Evolutionary conservation across 495 filamentous ascomycete genomes (phyloP), one percentile per base, ranked within the genome.

Genomic region (Halenospora varia): DNA sequence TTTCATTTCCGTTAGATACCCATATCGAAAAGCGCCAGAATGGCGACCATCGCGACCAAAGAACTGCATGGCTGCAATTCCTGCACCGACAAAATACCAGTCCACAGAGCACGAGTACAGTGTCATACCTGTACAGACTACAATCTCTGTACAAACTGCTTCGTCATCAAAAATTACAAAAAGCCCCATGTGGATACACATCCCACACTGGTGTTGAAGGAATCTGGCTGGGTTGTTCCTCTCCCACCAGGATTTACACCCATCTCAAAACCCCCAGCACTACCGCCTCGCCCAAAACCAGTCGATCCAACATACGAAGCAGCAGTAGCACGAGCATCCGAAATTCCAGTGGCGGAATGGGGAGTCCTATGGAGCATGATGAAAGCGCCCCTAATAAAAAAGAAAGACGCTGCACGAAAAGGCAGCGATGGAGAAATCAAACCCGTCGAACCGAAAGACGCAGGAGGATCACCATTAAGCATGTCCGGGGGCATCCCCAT

Each of bases 321-420:
- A 50, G 10, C 4, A n/a, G n/a, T 45, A 10, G 18, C 9, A 4
- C 46, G 41, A 17, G 18, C 40, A 10, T 18, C 48, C 39, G 56
- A 58, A 46, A 52, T 58, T n/a, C 56, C 56, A 25, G 52, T 48
- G 2, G 56, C 56, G 6, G 50, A 58, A 20, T 58, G 48, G 56
- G 56, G 56, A 23, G 39, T 47, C 18, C 18, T 58, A 29, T 58
- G 56, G 56, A 58, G 25, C 46, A 29, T 51, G 17, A 41, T 57
- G 25, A 57, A 57, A 25, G 55, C 48, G 3, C 56, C 56, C n/a
- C n/a, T n/a, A 1, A 20, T 58, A 18, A 40, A 58, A 24, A 58
- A 58, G 55, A 58, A 52, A 39, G 39, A 47, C n/a, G 46, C 49
- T 18, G 46, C 20, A 41, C 26, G 10, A 10, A 19, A 2, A 15